Evolutionary conservation across 805 yeast species (phyloP).

Genomic region (Torulaspora microellipsoides): DNA sequence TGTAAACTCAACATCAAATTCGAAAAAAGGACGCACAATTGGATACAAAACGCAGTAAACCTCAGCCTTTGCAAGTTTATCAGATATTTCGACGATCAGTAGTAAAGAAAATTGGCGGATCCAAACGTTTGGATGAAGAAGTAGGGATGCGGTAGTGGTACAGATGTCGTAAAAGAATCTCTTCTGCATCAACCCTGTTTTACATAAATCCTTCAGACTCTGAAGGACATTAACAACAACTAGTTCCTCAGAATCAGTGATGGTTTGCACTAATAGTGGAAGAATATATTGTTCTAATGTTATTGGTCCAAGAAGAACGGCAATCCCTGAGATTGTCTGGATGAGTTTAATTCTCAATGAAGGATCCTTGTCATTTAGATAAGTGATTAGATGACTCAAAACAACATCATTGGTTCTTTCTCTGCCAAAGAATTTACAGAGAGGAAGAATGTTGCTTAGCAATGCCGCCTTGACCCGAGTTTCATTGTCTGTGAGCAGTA

Average conservation of each 20-base stretch:
- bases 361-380: conserved; percentile 72
- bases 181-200: conserved; percentile 51
- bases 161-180: conserved; percentile 53
- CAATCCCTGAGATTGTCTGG: conserved; percentile 63
- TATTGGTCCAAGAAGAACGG: conserved; percentile 75
- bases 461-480: conserved; percentile 65
- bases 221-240: conserved; percentile 68
- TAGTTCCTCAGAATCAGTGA: conserved; percentile 78
- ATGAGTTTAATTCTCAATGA: conserved; percentile 68
- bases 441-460: conserved; percentile 62
- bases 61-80: conserved; percentile 68
- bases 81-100: conserved; percentile 57
- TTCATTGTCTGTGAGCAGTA: conserved; percentile 64
- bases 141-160: conserved; percentile 47
- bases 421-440: conserved; percentile 79
- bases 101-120: conserved; percentile 65
- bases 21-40: conserved; percentile 66
- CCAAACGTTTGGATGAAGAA: conserved; percentile 85
- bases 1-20: conserved; percentile 67
- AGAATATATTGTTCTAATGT: conserved; percentile 83
- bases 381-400: conserved; percentile 85
- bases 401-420: conserved; percentile 86
- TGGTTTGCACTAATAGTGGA: conserved; percentile 78
- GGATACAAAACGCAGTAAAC: conserved; percentile 81
- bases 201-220: conserved; percentile 51